Base-by-base conservation (phyloP, 2,329 filamentous ascomycete genomes). In the Ustulina deusta region DNA sequence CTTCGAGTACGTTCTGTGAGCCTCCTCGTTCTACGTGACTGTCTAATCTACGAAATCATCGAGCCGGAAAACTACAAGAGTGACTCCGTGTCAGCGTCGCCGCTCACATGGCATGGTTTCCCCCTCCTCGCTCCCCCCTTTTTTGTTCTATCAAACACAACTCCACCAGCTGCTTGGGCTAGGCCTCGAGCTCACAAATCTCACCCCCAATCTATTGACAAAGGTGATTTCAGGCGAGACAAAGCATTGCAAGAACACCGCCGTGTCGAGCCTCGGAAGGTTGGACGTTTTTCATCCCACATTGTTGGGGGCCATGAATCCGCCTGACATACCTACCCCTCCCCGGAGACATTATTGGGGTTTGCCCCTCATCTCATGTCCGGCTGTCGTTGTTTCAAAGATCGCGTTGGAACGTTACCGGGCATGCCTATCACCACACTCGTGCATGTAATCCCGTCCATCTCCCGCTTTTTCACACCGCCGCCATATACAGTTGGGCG, bases 271-370 rank as follows among this genome's bases (percentile, higher is more conserved):
- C 49, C 44, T 36, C 42, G 22, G 13, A 36, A 61, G 63, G 22
- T 67, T 48, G 40, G 55, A 60, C 48, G 54, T 63, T 32, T 40
- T 65, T 67, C 65, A 67, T 63, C 60, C 42, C 60, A 56, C 22
- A 44, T 22, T 27, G 27, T 34, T 52, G 32, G 44, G 48, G 38
- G 13, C 17, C 27, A 51, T 55, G 46, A 52, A 42, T 25, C 29
- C 36, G n/a, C 49, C 59, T 22, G 22, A 34, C 11, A 55, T 29
- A 32, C 55, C n/a, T n/a, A n/a, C n/a, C n/a, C n/a, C n/a, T n/a
- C 29, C 36, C 27, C 20, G 17, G 9, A 57, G 38, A 58, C 54
- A 22, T 29, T 17, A 38, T n/a, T 27, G 40, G 49, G 38, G 29
- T 34, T 4, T 9, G 11, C 52, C 46, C 61, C 61, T 61, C 61